A percentile compares a stretch with the other conserved stretches of the same genome.
Evolutionary conservation across 2,329 filamentous ascomycete species (phyloP).

Genomic region (Zymoseptoria pseudotritici): DNA sequence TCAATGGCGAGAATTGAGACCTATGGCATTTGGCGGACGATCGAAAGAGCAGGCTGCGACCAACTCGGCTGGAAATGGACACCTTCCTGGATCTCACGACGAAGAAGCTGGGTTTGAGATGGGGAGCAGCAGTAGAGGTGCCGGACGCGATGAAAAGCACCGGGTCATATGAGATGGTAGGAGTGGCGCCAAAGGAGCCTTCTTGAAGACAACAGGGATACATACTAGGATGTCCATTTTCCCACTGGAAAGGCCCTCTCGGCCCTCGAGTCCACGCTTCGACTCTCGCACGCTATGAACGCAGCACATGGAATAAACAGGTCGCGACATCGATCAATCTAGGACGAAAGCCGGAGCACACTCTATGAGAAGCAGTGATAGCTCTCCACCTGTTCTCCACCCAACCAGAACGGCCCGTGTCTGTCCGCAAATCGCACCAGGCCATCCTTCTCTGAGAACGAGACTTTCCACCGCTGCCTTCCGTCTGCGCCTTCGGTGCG

Average conservation of each 20-base stretch:
- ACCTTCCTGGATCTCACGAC: constrained; percentile 25
- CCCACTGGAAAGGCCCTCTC: too few species aligned
- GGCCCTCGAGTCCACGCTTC: background rate
- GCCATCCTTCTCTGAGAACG: constrained; percentile 28
- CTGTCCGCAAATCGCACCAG: constrained; percentile 26
- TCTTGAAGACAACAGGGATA: constrained; percentile 18
- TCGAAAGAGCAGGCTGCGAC: constrained; percentile 20
- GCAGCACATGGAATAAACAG: background rate
- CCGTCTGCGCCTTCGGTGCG: constrained; percentile 3
- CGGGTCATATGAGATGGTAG: constrained; percentile 44
- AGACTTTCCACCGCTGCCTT: constrained; percentile 6
- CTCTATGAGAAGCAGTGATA: constrained; percentile 25
- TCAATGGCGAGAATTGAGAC: constrained; percentile 78
- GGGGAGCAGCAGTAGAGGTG: constrained; percentile 31
- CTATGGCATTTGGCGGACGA: constrained; percentile 74
- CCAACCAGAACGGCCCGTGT: constrained; percentile 23
- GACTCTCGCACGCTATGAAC: background rate
- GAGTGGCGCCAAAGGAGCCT: constrained; percentile 31
- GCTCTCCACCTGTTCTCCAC: constrained; percentile 29
- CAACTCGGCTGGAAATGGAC: constrained; percentile 10
- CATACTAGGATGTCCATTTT: background rate
- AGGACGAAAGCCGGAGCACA: background rate
- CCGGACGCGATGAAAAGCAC: constrained; percentile 39
- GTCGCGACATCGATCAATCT: background rate
- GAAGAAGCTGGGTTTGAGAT: constrained; percentile 32